Percentiles rank a stretch among this genome's conserved stretches.
phyloP scores from a whole-genome alignment of 1,284 basidiomycete species.

The Bjerkandera adusta region DNA sequence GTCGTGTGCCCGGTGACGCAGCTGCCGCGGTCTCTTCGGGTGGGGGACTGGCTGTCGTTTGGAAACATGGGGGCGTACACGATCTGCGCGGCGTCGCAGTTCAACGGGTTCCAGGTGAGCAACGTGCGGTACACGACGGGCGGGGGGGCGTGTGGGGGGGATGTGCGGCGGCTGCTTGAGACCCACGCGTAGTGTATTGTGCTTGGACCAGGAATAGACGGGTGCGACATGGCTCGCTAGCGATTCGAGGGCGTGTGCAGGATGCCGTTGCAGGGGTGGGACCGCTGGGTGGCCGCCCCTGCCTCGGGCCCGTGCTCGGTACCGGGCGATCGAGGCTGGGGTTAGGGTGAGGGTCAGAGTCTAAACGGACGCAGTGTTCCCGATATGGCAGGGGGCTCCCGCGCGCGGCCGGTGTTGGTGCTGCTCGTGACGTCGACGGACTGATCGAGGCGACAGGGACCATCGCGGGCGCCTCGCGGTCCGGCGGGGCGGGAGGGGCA shows the following conservation, averaged over 20 bases:
- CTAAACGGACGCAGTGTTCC: too few relatives aligned
- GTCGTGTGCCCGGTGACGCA: conserved; percentile 50
- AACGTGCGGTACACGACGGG: conserved; percentile 44
- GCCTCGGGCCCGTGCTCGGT: conserved; percentile 5
- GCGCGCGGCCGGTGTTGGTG: too few relatives aligned
- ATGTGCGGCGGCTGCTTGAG: conserved; percentile 37
- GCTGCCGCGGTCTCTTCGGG: conserved; percentile 53
- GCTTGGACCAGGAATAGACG: conserved; percentile 1
- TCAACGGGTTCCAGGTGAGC: conserved; percentile 61
- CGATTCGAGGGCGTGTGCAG: not conserved
- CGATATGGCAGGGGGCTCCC: too few relatives aligned
- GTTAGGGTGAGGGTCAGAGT: too few relatives aligned
- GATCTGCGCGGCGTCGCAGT: conserved; percentile 70
- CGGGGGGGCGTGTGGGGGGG: conserved; percentile 34
- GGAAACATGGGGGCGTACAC: conserved; percentile 83
- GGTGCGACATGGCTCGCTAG: conserved; percentile 10
- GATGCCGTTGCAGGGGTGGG: not conserved
- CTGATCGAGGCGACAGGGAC: too few relatives aligned
- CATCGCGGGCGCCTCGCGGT: too few relatives aligned
- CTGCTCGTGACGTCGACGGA: too few relatives aligned
- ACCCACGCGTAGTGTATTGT: too few relatives aligned
- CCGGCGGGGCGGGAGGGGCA: too few relatives aligned
- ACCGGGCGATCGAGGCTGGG: conserved; percentile 2
- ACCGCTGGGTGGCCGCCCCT: not conserved
- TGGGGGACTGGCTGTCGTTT: conserved; percentile 82